Conservation (phyloP, 768 basidiomycete genomes). For the Lactarius sanguifluus region DNA sequence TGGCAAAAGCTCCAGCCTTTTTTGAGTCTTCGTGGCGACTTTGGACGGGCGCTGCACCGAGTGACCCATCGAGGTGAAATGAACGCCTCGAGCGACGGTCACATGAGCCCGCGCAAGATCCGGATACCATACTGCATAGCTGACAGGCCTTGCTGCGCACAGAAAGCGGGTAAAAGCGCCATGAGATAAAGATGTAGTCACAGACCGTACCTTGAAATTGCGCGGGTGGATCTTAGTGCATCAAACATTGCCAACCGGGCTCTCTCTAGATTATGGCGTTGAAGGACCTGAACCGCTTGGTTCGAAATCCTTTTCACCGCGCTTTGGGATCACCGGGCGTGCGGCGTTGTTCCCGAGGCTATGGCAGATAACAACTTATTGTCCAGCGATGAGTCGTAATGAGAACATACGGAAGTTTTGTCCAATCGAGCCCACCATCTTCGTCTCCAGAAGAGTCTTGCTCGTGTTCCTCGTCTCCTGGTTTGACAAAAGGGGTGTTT, state of each 20-base stretch:
- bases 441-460: conserved; percentile 64
- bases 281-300: conserved; percentile 77
- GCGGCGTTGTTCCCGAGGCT: conserved; percentile 32
- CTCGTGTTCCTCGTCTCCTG: conserved; percentile 46
- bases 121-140: conserved; percentile 81
- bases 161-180: background rate
- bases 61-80: conserved; percentile 80
- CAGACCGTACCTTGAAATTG: conserved; percentile 64
- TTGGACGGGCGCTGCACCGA: conserved; percentile 54
- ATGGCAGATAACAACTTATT: background rate
- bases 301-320: conserved; percentile 98
- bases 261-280: conserved; percentile 76
- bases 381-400: background rate
- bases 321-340: conserved; percentile 83
- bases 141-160: conserved; percentile 64
- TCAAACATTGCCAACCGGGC: conserved; percentile 86
- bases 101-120: conserved; percentile 62
- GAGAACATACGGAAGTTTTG: conserved; percentile 60
- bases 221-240: conserved; percentile 68
- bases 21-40: conserved; percentile 48
- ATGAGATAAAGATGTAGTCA: conserved; percentile 9
- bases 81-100: conserved; percentile 74
- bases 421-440: conserved; percentile 80
- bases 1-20: conserved; percentile 81
- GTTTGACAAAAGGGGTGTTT: conserved; percentile 34